phyloP scores from a whole-genome alignment of 2,329 filamentous ascomycete species.

The Allantophomopsis lycopodina region DNA sequence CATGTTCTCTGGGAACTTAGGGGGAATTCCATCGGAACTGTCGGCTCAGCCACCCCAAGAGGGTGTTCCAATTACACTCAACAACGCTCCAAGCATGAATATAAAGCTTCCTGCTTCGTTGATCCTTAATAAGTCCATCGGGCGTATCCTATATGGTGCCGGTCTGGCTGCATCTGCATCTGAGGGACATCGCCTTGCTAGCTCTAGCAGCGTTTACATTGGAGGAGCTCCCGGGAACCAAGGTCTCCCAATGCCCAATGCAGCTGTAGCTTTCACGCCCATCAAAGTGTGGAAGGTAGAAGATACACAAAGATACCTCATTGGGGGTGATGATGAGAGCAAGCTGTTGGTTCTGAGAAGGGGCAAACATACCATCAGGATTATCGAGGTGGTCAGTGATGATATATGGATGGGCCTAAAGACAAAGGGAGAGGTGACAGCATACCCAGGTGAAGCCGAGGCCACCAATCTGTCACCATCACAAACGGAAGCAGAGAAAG shows the following conservation, averaged over 20 bases:
- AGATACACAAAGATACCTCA: constrained; percentile 44
- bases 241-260: constrained; percentile 28
- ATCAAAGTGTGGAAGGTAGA: constrained; percentile 43
- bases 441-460: constrained; percentile 30
- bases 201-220: constrained; percentile 43
- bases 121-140: constrained; percentile 37
- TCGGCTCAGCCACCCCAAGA: background rate
- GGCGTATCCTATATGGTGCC: constrained; percentile 42
- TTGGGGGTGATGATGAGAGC: constrained; percentile 27
- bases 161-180: constrained; percentile 41
- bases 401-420: constrained; percentile 32
- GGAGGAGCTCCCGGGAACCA: constrained; percentile 33
- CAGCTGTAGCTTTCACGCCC: constrained; percentile 43
- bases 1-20: constrained; percentile 23
- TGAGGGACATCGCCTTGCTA: constrained; percentile 45
- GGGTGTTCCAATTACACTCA: constrained; percentile 13
- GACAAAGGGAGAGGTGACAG: constrained; percentile 26
- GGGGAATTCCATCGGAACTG: too few relatives aligned
- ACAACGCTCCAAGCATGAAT: constrained; percentile 36
- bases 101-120: constrained; percentile 45
- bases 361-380: constrained; percentile 48
- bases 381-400: constrained; percentile 45
- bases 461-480: too few relatives aligned
- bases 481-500: too few relatives aligned
- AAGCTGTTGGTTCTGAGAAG: constrained; percentile 45